Percentiles rank a stretch among this genome's conserved stretches.
Evolutionary conservation across 2,329 filamentous ascomycete species (phyloP).

Genomic region (Exophiala aquamarina): DNA sequence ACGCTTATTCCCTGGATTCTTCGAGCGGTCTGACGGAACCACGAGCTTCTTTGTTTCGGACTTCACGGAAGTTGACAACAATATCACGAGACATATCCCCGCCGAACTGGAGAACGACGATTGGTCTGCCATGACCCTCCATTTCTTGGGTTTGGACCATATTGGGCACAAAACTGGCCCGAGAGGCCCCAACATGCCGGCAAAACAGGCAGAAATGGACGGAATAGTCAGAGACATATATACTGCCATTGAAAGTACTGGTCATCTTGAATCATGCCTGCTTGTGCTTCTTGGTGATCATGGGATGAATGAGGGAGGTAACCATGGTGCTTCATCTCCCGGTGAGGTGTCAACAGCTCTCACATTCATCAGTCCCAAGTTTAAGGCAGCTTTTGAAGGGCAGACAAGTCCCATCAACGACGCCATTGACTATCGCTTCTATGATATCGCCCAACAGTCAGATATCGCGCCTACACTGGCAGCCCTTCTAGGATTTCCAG

Average conservation of each 20-base stretch:
- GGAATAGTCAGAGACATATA: slow-evolving; percentile 74
- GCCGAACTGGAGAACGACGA: slow-evolving; percentile 73
- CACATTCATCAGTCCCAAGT: slow-evolving; percentile 84
- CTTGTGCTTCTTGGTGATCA: slow-evolving; percentile 90
- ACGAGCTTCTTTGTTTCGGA: slow-evolving; percentile 98
- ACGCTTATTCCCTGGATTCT: slow-evolving; percentile 88
- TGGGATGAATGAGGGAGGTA: slow-evolving; percentile 99
- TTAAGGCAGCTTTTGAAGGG: slow-evolving; percentile 56
- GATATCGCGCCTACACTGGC: slow-evolving; percentile 90
- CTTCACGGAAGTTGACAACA: slow-evolving; percentile 96
- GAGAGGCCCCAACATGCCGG: slow-evolving; percentile 81
- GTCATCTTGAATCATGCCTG: slow-evolving; percentile 74
- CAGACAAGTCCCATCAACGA: slow-evolving; percentile 53
- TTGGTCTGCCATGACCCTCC: slow-evolving; percentile 91
- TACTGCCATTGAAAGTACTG: slow-evolving; percentile 66
- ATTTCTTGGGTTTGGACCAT: slow-evolving; percentile 94
- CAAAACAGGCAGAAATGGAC: slow-evolving; percentile 95
- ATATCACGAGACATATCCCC: slow-evolving; percentile 88
- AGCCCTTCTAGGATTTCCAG: slow-evolving; percentile 80
- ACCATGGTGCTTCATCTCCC: slow-evolving; percentile 89
- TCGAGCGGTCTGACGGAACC: slow-evolving; percentile 85
- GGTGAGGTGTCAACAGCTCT: slow-evolving; percentile 93
- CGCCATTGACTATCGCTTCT: slow-evolving; percentile 72
- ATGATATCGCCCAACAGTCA: slow-evolving; percentile 83
- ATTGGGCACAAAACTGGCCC: slow-evolving; percentile 97